These are phyloP conservation scores for Phytophthora pisi DNA, from an alignment of 352 stramenopile species.

Conservation along the genomic window DNA sequence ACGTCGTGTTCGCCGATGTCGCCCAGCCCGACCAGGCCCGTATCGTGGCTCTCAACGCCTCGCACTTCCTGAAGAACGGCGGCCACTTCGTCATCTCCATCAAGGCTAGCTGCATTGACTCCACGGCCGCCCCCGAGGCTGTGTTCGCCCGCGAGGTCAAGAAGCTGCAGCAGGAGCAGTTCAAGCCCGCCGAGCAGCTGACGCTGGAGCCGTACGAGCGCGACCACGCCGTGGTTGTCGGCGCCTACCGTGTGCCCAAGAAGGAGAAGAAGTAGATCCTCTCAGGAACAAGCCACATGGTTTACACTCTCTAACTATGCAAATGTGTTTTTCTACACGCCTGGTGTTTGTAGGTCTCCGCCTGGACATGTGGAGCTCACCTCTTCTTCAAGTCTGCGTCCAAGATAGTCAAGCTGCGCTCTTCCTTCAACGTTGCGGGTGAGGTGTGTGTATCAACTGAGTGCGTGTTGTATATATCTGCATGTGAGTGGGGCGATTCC, in stretches of 20 bases:
- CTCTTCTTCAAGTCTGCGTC: constrained; percentile 19
- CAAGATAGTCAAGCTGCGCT: constrained; percentile 30
- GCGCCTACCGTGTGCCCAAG: constrained; percentile 94
- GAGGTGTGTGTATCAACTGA: constrained; percentile 5
- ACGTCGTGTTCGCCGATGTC: constrained; percentile 99
- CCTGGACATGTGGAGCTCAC: constrained; percentile 34
- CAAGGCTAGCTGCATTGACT: constrained; percentile 99
- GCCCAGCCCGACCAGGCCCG: constrained; percentile 99
- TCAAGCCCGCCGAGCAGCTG: constrained; percentile 99
- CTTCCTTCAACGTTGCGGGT: constrained; percentile 17
- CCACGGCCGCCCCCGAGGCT: constrained; percentile 96
- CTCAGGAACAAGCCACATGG: constrained; percentile 23
- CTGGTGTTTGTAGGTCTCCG: constrained; percentile 41
- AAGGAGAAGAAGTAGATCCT: constrained; percentile 91
- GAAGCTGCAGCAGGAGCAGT: constrained; percentile 98
- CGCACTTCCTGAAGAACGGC: constrained; percentile 99
- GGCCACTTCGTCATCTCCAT: constrained; percentile 99
- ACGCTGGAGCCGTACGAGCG: constrained; percentile 99
- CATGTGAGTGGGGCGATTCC: constrained; percentile 36
- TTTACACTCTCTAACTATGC: constrained; percentile 44
- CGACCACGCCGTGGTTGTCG: constrained; percentile 99
- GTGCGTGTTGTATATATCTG: constrained; percentile 25
- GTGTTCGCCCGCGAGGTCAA: constrained; percentile 98
- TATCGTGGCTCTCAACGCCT: constrained; percentile 99
- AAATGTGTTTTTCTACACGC: constrained; percentile 44